These are phyloP conservation scores for Penicillium flavigenum DNA, from an alignment of 495 filamentous ascomycete genomes.

Conservation along the genomic window DNA sequence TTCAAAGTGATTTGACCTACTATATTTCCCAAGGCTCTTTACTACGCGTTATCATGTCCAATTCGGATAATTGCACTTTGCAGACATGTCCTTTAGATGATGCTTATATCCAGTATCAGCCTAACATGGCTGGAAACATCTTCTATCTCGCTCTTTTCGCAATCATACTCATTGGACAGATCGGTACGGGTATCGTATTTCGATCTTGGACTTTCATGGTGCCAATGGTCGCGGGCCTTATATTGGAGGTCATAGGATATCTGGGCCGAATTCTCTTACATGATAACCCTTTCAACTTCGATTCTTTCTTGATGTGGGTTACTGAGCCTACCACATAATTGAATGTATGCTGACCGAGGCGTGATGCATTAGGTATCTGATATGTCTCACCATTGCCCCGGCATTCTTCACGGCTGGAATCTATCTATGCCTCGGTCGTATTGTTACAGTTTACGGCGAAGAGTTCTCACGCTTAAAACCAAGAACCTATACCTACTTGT, in stretches of 20 bases:
- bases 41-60: background rate
- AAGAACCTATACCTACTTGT: slow-evolving; percentile 51
- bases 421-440: slow-evolving; percentile 56
- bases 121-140: slow-evolving; percentile 36
- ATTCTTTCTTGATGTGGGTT: slow-evolving; percentile 41
- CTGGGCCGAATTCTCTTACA: slow-evolving; percentile 39
- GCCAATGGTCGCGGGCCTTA: slow-evolving; percentile 25
- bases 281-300: slow-evolving; percentile 36
- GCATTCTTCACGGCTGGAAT: slow-evolving; percentile 57
- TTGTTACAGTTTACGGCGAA: slow-evolving; percentile 50
- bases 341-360: slow-evolving; percentile 6
- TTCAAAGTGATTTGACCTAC: background rate
- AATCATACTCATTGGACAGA: slow-evolving; percentile 31
- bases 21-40: background rate
- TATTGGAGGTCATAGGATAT: slow-evolving; percentile 45
- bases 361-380: slow-evolving; percentile 38
- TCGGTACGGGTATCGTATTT: slow-evolving; percentile 28
- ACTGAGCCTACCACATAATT: slow-evolving; percentile 6
- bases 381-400: slow-evolving; percentile 54
- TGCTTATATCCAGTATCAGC: slow-evolving; percentile 38
- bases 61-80: slow-evolving; percentile 31
- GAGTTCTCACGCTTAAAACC: slow-evolving; percentile 49
- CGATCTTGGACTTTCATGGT: slow-evolving; percentile 34
- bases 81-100: slow-evolving; percentile 33
- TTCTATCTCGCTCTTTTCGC: slow-evolving; percentile 36